A percentile compares a stretch with the other conserved stretches of the same genome.
These are phyloP conservation scores for Termitomyces sp. DNA, from an alignment of 1,284 basidiomycete species.

Conservation along the genomic window DNA sequence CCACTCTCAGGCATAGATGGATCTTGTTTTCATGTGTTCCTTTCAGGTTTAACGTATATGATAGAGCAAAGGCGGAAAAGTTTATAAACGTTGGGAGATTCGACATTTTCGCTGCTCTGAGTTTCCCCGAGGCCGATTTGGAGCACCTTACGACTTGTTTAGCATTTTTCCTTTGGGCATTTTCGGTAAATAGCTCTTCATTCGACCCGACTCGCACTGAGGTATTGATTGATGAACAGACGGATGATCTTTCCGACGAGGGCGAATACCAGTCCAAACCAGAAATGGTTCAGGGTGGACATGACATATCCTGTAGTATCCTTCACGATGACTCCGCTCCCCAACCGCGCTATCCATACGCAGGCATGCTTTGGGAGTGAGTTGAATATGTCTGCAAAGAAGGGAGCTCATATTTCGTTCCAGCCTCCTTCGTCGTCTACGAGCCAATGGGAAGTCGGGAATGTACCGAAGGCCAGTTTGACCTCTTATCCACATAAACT, in stretches of 20 bases:
- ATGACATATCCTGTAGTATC: neutral
- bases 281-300: neutral
- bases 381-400: neutral
- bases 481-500: neutral
- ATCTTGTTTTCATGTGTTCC: neutral
- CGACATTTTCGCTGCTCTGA: conserved; percentile 2
- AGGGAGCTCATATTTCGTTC: neutral
- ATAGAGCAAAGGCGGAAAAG: neutral
- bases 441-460: neutral
- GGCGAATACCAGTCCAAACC: conserved; percentile 1
- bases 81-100: neutral
- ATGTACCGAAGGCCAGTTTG: conserved; percentile 2
- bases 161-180: neutral
- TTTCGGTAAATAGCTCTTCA: neutral
- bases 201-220: too few relatives aligned
- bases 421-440: conserved; percentile 1
- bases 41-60: neutral
- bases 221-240: too few relatives aligned
- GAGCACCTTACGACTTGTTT: conserved; percentile 1
- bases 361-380: conserved; percentile 5
- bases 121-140: conserved; percentile 1
- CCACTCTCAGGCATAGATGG: neutral
- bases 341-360: neutral
- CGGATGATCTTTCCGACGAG: conserved; percentile 2
- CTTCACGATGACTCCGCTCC: neutral